Base-by-base conservation (phyloP, 1,139 yeast species). In the Yamadazyma membranifaciens region DNA sequence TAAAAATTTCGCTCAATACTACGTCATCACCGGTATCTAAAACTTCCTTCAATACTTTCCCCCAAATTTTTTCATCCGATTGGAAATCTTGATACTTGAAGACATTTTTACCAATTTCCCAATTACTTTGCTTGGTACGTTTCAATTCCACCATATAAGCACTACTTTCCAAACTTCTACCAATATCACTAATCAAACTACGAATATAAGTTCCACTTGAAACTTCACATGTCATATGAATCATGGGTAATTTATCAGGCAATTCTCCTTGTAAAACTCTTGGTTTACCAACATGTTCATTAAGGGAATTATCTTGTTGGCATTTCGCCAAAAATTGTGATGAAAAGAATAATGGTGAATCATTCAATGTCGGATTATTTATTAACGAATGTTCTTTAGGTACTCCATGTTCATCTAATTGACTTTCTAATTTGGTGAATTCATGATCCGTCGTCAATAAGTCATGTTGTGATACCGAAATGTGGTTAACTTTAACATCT, bases 191-290 rank as follows among this genome's bases (percentile, higher is more conserved):
- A 36, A 92, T 74, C 43, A 94, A 67, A 12, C 97, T 86, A 50
- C 98, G 75, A 38, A 94, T 91, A 55, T 94, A 94, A 0, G 98
- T 92, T 1, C 99, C 99, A 0, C 98, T 88, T 1, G 96, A 86
- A 0, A 92, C 98, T 35, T 80, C 78, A 10, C 95, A 79, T 10
- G 75, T 75, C 50, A 92, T 77, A 52, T 85, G 92, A 30, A 89
- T 54, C 42, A 84, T 51, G 1, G 96, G 96, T 29, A 71, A 59
- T 42, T 56, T 57, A 20, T 59, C 69, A 2, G 69, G 71, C 31
- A 60, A 55, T 27, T 55, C 55, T 4, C 52, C 61, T 10, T 52
- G 54, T 16, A 64, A 46, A 5, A 52, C 35, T 20, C 40, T 52
- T 2, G 72, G 64, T 20, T 36, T 36, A 6, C 27, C 34, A 2